Evolutionary conservation across 192 early-diverging fungal species (phyloP).

Genomic region (Gigaspora rosea): DNA sequence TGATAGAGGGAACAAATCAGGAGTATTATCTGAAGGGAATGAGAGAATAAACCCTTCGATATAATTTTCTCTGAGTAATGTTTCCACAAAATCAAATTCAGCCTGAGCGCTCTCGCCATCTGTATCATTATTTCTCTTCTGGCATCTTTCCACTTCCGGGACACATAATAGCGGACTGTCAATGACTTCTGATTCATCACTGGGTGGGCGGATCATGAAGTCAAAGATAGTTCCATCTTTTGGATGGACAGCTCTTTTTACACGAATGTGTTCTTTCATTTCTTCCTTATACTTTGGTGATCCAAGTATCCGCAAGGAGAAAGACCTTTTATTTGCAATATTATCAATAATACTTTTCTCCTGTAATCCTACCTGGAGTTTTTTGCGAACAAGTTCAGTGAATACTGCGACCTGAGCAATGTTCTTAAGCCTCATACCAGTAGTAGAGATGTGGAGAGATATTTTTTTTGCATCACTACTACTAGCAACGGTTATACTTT

Average conservation of each 20-base stretch:
- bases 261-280: neutral
- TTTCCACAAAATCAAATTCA: slow-evolving; percentile 7
- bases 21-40: neutral
- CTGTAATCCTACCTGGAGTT: slow-evolving; percentile 8
- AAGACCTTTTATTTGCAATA: slow-evolving; percentile 20
- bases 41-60: neutral
- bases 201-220: neutral
- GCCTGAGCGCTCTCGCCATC: neutral
- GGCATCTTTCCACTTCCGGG: too few species aligned
- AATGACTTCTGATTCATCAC: too few species aligned
- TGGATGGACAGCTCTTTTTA: neutral
- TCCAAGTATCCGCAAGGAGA: slow-evolving; percentile 15
- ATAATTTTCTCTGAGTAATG: neutral
- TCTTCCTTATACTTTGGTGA: neutral
- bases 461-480: too few species aligned
- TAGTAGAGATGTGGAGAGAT: too few species aligned
- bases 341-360: slow-evolving; percentile 18
- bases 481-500: too few species aligned
- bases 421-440: neutral
- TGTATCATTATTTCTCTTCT: neutral
- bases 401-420: neutral
- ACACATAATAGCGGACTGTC: neutral
- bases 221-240: neutral
- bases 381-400: slow-evolving; percentile 19
- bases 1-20: neutral